Evolutionary conservation across 257 asterid species (phyloP), one percentile per base, ranked within the genome.

Genomic region (Verbascum thapsus): DNA sequence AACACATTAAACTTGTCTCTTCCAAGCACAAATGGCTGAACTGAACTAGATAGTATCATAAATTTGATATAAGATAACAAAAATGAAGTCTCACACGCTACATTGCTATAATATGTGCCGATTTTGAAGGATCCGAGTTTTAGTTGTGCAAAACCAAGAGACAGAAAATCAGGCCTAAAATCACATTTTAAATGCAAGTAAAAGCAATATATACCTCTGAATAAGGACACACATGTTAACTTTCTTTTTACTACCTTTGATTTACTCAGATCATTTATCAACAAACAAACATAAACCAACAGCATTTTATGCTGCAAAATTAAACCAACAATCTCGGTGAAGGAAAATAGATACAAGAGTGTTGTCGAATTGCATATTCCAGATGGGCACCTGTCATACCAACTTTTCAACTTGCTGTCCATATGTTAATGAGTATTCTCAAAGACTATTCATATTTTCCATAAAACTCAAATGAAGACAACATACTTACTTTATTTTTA

Each of bases 401-500:
- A 22, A 41, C 40, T 6, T 16, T 42, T 7, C 50, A 58, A 22
- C 22, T 22, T 9, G 41, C 8, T 38, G 44, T 20, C 17, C 39
- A 39, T 7, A 39, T 10, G 17, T 22, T 38, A 34, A 11, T 3
- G 38, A 58, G 41, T 23, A 54, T 22, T 11, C 18, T 0, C 0
- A 57, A 64, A 23, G 4, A n/a, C n/a, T n/a, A 40, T 47, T 32
- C 41, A 51, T 39, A 66, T 3, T 35, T 23, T 6, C 38, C 3
- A n/a, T 30, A 44, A 16, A 42, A 19, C 41, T 18, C 61, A 16
- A 54, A 16, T n/a, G 26, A 59, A 35, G 38, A 69, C 53, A 45
- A 44, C 58, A 35, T 22, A 58, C 58, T 61, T 76, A 87, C 98
- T 70, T 85, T 87, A 75, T 89, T 89, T 64, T 78, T 85, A 26